Conservation (phyloP, 805 yeast genomes). For the Saturnispora galanensis region DNA sequence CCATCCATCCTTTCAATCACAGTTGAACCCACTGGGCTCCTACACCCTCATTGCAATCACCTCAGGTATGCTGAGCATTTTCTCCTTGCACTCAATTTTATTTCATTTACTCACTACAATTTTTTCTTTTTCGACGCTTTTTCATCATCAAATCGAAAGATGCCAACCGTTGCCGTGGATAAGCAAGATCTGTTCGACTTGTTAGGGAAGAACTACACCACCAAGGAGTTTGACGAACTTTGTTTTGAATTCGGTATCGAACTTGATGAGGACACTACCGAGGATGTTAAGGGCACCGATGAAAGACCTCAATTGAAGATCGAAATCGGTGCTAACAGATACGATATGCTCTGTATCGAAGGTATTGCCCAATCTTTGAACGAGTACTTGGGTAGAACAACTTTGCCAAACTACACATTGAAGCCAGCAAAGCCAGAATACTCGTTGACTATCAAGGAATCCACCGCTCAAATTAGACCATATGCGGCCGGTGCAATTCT, state of each 20-base stretch:
- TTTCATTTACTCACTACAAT: neutral
- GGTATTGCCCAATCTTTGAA: slow-evolving; percentile 94
- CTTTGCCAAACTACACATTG: slow-evolving; percentile 59
- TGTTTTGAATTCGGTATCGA: slow-evolving; percentile 98
- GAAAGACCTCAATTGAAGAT: slow-evolving; percentile 96
- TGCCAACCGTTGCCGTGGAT: slow-evolving; percentile 97
- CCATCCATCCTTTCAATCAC: too few relatives aligned
- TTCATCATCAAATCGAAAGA: slow-evolving; percentile 23
- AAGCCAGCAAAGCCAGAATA: slow-evolving; percentile 50
- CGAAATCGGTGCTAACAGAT: slow-evolving; percentile 97
- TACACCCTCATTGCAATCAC: too few relatives aligned
- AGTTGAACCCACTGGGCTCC: too few relatives aligned
- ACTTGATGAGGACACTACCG: slow-evolving; percentile 94
- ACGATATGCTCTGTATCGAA: slow-evolving; percentile 95
- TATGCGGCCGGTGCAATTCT: slow-evolving; percentile 93
- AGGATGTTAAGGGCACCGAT: slow-evolving; percentile 53
- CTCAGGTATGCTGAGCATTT: too few relatives aligned
- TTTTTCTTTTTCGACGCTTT: neutral
- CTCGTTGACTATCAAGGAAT: slow-evolving; percentile 62
- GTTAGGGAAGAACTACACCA: slow-evolving; percentile 59
- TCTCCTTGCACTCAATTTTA: too few relatives aligned
- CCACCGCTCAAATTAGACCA: slow-evolving; percentile 72
- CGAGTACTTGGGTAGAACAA: slow-evolving; percentile 67
- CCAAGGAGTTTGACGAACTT: slow-evolving; percentile 90
- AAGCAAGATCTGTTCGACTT: slow-evolving; percentile 83